Base-by-base conservation (phyloP, 2,329 filamentous ascomycete genomes). In the Cordyceps tenuipes region DNA sequence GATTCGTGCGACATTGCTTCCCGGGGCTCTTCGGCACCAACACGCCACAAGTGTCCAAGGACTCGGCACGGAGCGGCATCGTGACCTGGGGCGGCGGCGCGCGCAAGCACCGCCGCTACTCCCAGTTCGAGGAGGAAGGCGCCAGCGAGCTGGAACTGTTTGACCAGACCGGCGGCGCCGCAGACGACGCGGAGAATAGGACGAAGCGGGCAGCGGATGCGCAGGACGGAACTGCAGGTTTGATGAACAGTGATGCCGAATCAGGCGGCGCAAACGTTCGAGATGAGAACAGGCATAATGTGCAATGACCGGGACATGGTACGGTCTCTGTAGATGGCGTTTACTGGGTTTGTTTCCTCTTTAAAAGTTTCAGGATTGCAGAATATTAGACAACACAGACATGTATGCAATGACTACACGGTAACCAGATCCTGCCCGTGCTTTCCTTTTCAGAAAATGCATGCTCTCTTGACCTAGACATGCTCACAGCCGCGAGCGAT, bases 1-100 rank as follows among this genome's bases (percentile, higher is more conserved):
- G 57, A 10, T 60, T 60, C 31, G 43, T 31, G n/a, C 36, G 57
- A 17, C 57, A 60, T 31, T 26, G 54, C 9, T 53, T 54, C 8
- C 50, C 50, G 15, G 23, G 29, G 4, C 9, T 49, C 10, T 60
- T 60, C 29, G 57, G 54, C 29, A 29, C 21, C 43, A 57, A 57
- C 44, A 39, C 54, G 43, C 54, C 54, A 13, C 10, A 6, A n/a
- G n/a, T 19, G n/a, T 57, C 54, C 26, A 48, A 57, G 29, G 44
- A 48, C 29, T 57, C 54, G 26, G 43, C 43, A 17, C 43, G 47
- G 54, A 57, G 54, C 54, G 47, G 43, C 29, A 36, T 57, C 10
- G 54, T 39, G 43, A 57, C 54, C 12, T 57, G 41, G 23, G 54
- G 54, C 21, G 13, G 54, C 10, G 44, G 54, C n/a, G 34, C 44